Evolutionary conservation across 2,329 filamentous ascomycete species (phyloP).

Genomic region (Colletotrichum chrysophilum): DNA sequence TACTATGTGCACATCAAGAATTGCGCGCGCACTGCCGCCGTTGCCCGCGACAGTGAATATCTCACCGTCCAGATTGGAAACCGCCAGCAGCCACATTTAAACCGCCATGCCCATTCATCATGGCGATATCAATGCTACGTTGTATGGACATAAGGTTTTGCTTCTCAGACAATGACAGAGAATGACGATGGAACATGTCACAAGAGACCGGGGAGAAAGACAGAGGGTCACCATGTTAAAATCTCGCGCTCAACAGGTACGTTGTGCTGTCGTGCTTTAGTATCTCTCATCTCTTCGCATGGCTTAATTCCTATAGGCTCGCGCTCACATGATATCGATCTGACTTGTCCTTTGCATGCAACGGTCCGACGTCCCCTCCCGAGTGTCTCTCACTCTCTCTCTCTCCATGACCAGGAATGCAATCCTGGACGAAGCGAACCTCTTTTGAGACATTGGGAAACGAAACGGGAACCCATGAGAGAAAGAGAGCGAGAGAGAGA

Average conservation of each 20-base stretch:
- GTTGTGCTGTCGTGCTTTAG: background rate
- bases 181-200: background rate
- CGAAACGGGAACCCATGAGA: background rate
- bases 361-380: background rate
- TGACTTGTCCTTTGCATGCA: background rate
- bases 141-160: background rate
- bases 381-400: background rate
- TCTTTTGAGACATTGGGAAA: background rate
- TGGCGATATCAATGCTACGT: background rate
- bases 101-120: background rate
- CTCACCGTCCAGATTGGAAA: background rate
- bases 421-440: background rate
- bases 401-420: background rate
- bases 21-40: background rate
- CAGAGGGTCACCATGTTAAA: background rate
- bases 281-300: background rate
- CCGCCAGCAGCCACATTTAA: background rate
- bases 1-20: background rate
- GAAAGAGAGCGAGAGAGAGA: background rate
- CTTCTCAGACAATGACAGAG: background rate
- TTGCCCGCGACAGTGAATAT: background rate
- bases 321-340: background rate
- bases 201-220: background rate
- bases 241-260: background rate
- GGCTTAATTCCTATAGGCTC: background rate